Percentiles rank a stretch among this genome's conserved stretches.
phyloP scores from a whole-genome alignment of 805 yeast species.

The Sungouiozyma ichnusensis region DNA sequence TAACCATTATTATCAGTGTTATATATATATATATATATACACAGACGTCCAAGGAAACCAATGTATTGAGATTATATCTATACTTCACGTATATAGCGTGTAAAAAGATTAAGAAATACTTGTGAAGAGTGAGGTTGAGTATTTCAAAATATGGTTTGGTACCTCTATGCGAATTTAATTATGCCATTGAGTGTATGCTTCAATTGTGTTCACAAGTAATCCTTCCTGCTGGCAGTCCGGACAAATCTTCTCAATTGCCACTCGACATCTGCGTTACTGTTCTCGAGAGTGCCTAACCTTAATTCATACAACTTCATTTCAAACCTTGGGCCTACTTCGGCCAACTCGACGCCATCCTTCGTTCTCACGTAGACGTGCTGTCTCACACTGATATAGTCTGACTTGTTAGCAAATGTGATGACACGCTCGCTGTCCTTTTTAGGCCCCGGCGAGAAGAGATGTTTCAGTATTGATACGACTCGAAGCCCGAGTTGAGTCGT shows the following conservation, averaged over 20 bases:
- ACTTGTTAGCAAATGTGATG: constrained; percentile 82
- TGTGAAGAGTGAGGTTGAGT: no score
- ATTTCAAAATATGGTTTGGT: no score
- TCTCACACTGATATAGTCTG: constrained; percentile 87
- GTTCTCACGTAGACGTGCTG: constrained; percentile 92
- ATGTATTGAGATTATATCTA: no score
- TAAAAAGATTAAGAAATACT: no score
- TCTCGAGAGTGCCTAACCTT: constrained; percentile 81
- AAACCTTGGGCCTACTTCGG: constrained; percentile 97
- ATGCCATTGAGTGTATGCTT: not conserved
- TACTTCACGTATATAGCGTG: no score
- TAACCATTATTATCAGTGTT: no score
- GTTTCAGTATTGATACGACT: constrained; percentile 70
- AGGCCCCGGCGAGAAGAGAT: constrained; percentile 94
- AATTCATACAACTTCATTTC: constrained; percentile 91
- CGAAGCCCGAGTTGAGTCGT: constrained; percentile 72
- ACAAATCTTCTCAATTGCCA: constrained; percentile 92
- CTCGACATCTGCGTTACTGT: constrained; percentile 95
- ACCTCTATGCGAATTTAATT: not conserved
- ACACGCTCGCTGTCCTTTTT: constrained; percentile 83
- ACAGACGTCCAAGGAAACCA: no score
- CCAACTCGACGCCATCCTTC: constrained; percentile 77
- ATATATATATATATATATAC: no score
- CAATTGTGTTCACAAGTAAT: constrained; percentile 42
- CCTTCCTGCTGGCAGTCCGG: constrained; percentile 92